These are phyloP conservation scores for Aureobasidium sp. DNA, from an alignment of 2,329 filamentous ascomycete species.

Conservation along the genomic window DNA sequence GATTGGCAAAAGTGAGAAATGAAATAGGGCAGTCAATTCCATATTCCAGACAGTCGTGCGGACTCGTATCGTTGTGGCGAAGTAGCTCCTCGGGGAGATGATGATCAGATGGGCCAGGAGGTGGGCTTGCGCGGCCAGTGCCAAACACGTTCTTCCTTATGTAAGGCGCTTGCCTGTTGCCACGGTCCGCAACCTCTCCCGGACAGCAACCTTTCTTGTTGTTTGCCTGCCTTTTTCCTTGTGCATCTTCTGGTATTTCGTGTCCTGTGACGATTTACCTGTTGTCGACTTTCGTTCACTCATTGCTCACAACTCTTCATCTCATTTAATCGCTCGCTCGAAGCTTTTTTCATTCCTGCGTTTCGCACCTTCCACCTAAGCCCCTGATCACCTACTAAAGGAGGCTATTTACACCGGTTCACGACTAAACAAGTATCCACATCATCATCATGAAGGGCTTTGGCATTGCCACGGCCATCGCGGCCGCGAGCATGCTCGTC, in stretches of 20 bases:
- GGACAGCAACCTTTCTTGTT: slow-evolving; percentile 3
- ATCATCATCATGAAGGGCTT: slow-evolving; percentile 20
- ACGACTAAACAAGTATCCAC: background rate
- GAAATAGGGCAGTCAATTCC: background rate
- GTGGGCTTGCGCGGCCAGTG: slow-evolving; percentile 9
- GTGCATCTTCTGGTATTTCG: background rate
- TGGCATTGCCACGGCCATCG: slow-evolving; percentile 37
- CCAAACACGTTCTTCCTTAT: background rate
- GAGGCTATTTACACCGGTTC: background rate
- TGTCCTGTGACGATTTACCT: background rate
- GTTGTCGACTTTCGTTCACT: slow-evolving; percentile 9
- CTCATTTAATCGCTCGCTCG: slow-evolving; percentile 5
- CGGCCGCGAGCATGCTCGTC: slow-evolving; percentile 45
- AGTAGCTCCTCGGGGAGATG: slow-evolving; percentile 9
- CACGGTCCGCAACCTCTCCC: slow-evolving; percentile 1
- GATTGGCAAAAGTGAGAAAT: background rate
- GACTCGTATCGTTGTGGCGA: slow-evolving; percentile 11
- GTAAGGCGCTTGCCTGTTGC: slow-evolving; percentile 5
- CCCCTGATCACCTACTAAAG: background rate
- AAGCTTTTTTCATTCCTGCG: background rate
- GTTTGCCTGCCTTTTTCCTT: background rate
- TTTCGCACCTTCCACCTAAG: background rate
- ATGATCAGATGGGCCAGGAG: slow-evolving; percentile 9
- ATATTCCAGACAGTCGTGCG: slow-evolving; percentile 5
- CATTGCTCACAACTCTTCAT: background rate